Evolutionary conservation across 768 basidiomycete genomes (phyloP), one percentile per base, ranked within the genome.

Genomic region (Naganishia friedmannii): DNA sequence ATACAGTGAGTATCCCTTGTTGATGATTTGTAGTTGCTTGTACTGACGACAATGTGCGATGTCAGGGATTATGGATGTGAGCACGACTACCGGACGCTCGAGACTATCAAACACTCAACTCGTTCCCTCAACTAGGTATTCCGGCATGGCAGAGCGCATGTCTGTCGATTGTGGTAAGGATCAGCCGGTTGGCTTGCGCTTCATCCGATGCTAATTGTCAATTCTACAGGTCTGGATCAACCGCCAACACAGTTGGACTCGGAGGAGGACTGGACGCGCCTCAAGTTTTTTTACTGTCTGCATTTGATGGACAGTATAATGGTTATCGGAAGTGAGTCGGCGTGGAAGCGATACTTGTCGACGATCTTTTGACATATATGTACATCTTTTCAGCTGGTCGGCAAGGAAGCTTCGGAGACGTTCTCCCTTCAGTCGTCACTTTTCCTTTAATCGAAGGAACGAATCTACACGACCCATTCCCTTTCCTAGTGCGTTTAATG

Each of bases 51-150:
- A 17, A 32, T 54, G 23, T 21, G n/a, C 13, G 5, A 4, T n/a
- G n/a, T 7, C 34, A 73, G 72, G 72, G 72, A 10, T 54, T 73
- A 31, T 73, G 73, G 73, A 73, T 73, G 73, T 71, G 34, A 48
- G 65, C 37, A 17, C 19, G 37, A 42, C 31, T 23, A 39, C 58
- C 10, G 23, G 39, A 39, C 31, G 32, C 68, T 48, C 3, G 7
- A 17, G 17, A 13, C 1, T 23, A 39, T 28, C 10, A 60, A 21
- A 26, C n/a, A n/a, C 28, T 34, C 12, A 42, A n/a, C 42, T 10
- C 13, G 10, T 31, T 65, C n/a, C 23, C 56, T 37, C 6, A 5
- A 5, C 15, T 60, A 70, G 69, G 69, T 73, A 73, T 39, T 73
- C 73, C 19, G 73, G 73, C 3, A 69, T 73, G 73, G 70, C 67